Base-by-base conservation (phyloP, 2,329 filamentous ascomycete species). In the Colletotrichum somersetense region DNA sequence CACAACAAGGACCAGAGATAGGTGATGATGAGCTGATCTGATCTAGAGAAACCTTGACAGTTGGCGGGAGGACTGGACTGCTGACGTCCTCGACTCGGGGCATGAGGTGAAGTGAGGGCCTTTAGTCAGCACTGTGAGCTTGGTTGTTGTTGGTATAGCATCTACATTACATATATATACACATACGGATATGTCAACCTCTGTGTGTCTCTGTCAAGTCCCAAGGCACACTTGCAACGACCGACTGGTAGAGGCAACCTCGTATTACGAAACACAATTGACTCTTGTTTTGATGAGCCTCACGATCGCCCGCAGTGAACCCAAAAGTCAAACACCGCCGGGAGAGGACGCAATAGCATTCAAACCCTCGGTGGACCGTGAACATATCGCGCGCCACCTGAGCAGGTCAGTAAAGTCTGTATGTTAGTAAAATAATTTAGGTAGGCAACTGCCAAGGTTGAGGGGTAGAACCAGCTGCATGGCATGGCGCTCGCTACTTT, bases 1-100 rank as follows among this genome's bases (percentile, higher is more conserved):
- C 48, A n/a, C 23, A 56, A 62, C 67, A 52, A 64, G 67, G 67
- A 33, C 42, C 64, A 44, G 53, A 67, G 68, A 52, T 67, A 71
- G 35, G 57, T 33, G 57, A 62, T 40, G 16, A 46, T 52, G 63
- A 71, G 56, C 40, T 67, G 57, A 33, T 62, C 8, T 61, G 20
- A 30, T 30, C 3, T 30, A n/a, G 40, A 14, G 46, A 42, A n/a
- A 35, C 30, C 50, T 64, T 57, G 33, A 33, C 8, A 16, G 42
- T 46, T 44, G 66, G 38, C 26, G 18, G 5, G 44, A 33, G 42
- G 62, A 40, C 42, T 59, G 42, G 62, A 40, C 42, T 59, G 52
- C 35, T 62, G 68, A 71, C 68, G 68, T 67, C 40, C 52, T 62
- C 52, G 68, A 71, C 57, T 53, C 61, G 10, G 40, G 14, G 40